Evolutionary conservation across 441 rosid species (phyloP).

Genomic region (Adansonia grandidieri): DNA sequence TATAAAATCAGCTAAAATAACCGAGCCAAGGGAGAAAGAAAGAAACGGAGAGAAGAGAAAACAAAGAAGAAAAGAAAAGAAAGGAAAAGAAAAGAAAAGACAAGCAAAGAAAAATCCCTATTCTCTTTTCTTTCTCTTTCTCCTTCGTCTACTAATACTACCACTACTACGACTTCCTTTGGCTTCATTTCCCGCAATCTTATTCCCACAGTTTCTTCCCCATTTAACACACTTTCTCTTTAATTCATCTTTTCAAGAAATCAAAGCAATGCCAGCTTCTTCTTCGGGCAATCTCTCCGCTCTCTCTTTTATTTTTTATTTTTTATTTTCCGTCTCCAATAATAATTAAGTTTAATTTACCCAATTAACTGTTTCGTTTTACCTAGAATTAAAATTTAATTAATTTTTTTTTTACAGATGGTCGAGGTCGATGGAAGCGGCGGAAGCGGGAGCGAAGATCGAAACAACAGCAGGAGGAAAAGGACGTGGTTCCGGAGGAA

Average conservation of each 20-base stretch:
- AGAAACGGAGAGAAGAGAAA: neutral
- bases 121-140: neutral
- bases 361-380: neutral
- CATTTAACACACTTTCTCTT: slow-evolving; percentile 41
- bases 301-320: neutral
- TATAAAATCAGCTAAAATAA: no score
- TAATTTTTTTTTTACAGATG: slow-evolving; percentile 41
- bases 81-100: neutral
- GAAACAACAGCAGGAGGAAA: slow-evolving; percentile 51
- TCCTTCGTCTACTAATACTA: neutral
- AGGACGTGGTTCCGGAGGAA: slow-evolving; percentile 54
- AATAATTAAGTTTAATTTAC: slow-evolving; percentile 21
- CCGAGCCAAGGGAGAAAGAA: no score
- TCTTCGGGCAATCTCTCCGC: slow-evolving; percentile 56
- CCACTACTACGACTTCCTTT: neutral
- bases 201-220: slow-evolving; percentile 38
- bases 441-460: slow-evolving; percentile 70
- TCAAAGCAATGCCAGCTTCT: slow-evolving; percentile 67
- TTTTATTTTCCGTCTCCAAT: slow-evolving; percentile 3
- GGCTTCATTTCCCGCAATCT: slow-evolving; percentile 23
- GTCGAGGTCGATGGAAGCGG: slow-evolving; percentile 90
- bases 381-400: neutral
- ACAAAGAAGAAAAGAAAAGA: neutral
- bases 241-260: slow-evolving; percentile 26
- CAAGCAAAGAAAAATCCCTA: neutral